Percentiles rank a stretch among this genome's conserved stretches.
Evolutionary conservation across 495 filamentous ascomycete species (phyloP).

Genomic region (Penicillium flavigenum): DNA sequence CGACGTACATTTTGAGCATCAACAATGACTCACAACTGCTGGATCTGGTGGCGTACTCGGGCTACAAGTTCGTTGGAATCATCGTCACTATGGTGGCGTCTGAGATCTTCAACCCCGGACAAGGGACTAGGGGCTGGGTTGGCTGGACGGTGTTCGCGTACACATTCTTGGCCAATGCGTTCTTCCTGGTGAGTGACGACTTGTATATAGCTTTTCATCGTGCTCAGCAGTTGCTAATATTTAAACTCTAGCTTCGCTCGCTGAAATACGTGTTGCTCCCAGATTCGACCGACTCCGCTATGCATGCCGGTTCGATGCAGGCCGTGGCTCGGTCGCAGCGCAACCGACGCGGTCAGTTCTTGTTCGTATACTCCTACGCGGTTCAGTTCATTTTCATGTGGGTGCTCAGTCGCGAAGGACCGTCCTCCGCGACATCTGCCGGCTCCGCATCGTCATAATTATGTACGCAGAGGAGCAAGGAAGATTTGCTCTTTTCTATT

Average conservation of each 20-base stretch:
- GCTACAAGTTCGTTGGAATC: constrained; percentile 98
- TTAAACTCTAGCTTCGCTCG: constrained; percentile 74
- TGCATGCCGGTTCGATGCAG: constrained; percentile 66
- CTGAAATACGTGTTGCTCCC: constrained; percentile 94
- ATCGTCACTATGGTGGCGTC: constrained; percentile 80
- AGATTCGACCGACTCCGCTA: constrained; percentile 65
- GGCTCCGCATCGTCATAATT: constrained; percentile 33
- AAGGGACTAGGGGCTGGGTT: constrained; percentile 79
- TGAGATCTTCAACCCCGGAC: constrained; percentile 71
- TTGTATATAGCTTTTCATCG: not conserved
- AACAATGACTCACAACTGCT: constrained; percentile 83
- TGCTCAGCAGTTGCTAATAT: constrained; percentile 20
- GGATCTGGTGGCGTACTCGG: constrained; percentile 91
- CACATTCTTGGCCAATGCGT: constrained; percentile 88
- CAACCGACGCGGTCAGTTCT: constrained; percentile 88
- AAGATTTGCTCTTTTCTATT: constrained; percentile 19
- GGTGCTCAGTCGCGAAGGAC: constrained; percentile 67
- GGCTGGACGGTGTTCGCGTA: constrained; percentile 89
- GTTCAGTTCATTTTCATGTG: constrained; percentile 96
- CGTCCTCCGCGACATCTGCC: constrained; percentile 22
- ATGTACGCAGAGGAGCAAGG: not conserved
- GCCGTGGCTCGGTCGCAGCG: constrained; percentile 80
- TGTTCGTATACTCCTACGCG: constrained; percentile 92
- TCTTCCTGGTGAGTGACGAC: constrained; percentile 74
- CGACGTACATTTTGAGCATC: constrained; percentile 89